Evolutionary conservation across 192 early-diverging fungal genomes (phyloP), one percentile per base, ranked within the genome.

Genomic region (Podila clonocystis): DNA sequence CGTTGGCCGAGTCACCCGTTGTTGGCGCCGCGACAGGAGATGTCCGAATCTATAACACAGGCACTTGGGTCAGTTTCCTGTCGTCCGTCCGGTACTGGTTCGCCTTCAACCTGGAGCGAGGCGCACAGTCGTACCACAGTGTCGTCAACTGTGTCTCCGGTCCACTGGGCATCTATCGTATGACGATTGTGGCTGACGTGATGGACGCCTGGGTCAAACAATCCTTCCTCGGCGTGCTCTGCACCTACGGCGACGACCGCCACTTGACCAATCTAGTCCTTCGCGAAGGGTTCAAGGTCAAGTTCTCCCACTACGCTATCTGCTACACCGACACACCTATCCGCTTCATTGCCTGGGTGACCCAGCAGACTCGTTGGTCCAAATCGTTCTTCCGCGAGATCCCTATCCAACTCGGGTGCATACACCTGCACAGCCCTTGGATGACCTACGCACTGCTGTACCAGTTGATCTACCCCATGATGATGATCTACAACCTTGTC

Each of bases 71-170:
- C 36, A 89, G 89, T 2, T 88, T 89, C 58, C 72, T 89, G 68
- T 90, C 88, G 3, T 84, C 83, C 11, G 34, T 89, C 15, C 87
- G 88, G 30, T 89, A 89, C 61, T 83, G 84, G 85, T 82, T 89
- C 74, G 88, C 88, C 5, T 89, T 89, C 45, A 89, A 89, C 76
- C 85, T 89, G 31, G 88, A 89, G 72, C 67, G 88, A 50, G 86
- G 87, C 0, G 85, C 86, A 8, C 88, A 89, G 34, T 85, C 83
- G 7, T 89, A 82, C 61, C 72, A 85, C 55, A 69, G 78, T 30
- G 72, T 74, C 59, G 88, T 89, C 20, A 89, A 84, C 12, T 89
- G 88, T 70, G 88, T 89, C 17, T 89, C 88, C 30, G 88, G 88
- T 3, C 88, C 88, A 0, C 73, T 89, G 70, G 88, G 88, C 22